phyloP scores from a whole-genome alignment of 306 rosid species.

The Cucurbita pepo region DNA sequence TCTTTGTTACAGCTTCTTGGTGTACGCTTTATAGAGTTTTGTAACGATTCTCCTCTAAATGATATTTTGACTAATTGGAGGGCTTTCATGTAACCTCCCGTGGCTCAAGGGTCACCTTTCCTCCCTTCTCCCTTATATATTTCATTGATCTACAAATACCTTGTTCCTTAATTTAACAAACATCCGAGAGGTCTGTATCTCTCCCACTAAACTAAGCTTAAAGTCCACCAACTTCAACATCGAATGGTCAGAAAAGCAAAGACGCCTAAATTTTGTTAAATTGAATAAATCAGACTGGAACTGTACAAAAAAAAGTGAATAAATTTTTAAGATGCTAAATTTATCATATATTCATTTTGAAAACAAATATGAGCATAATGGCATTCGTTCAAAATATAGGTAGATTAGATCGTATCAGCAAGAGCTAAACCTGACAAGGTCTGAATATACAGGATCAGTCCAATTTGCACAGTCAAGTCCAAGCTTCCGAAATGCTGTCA shows the following conservation, averaged over 20 bases:
- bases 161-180: neutral
- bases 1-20: neutral
- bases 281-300: neutral
- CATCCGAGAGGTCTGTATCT: neutral
- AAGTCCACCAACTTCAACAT: neutral
- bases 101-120: neutral
- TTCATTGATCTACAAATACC: neutral
- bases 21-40: neutral
- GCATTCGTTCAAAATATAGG: neutral
- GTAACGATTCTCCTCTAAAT: neutral
- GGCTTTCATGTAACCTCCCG: neutral
- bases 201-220: neutral
- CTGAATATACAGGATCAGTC: slow-evolving; percentile 72
- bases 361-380: neutral
- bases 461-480: slow-evolving; percentile 95
- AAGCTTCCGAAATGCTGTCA: slow-evolving; percentile 61
- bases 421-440: slow-evolving; percentile 52
- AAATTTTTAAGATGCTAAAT: neutral
- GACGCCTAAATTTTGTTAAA: neutral
- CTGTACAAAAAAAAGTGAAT: neutral
- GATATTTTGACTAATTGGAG: neutral
- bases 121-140: neutral
- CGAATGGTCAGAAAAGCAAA: neutral
- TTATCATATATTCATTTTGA: neutral
- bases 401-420: neutral